Base-by-base conservation (phyloP, 805 yeast genomes). In the Ascoidea tarda region DNA sequence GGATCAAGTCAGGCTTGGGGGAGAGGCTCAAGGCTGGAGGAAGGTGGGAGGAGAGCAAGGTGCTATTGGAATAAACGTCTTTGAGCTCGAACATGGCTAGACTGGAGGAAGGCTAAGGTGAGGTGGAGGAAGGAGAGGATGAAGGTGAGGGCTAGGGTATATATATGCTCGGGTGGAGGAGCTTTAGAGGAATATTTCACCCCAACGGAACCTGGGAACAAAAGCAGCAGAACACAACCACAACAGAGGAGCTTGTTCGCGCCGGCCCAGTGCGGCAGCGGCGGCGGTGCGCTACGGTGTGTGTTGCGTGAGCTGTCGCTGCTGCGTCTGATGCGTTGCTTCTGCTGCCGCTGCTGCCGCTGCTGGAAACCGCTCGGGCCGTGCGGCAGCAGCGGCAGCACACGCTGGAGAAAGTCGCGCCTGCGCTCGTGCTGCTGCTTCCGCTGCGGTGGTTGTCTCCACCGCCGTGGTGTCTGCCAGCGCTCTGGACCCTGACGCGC, bases 1-100 rank as follows among this genome's bases (percentile, higher is more conserved):
- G 62, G 1, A 87, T 66, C 45, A 86, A 70, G 50, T 69, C 63
- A 1, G 71, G 67, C 57, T 72, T 71, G 46, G 62, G 64, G 12
- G 60, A 55, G 1, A 65, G 32, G 5, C 51, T 50, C 16, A 60
- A 56, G 4, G 60, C 52, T 1, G 75, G 75, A 46, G 66, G 63
- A 16, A 58, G 54, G 5, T 59, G 44, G 33, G 63, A 10, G 8
- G 14, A 38, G 8, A 38, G 14, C 8, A 38, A 14, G 14, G 44
- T 38, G 14, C 14, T 38, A 4, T 38, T 38, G 8, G 44, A 38
- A 38, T 38, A 38, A 2, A 38, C 8, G 8, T 38, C 44, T 38
- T 38, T 38, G 8, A 38, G 14, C 14, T 38, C 14, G 14, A 38
- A 38, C 44, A 38, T 38, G 14, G 44, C 8, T 38, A 10, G 8